phyloP scores from a whole-genome alignment of 2,329 filamentous ascomycete genomes.

The Fusarium sp. region DNA sequence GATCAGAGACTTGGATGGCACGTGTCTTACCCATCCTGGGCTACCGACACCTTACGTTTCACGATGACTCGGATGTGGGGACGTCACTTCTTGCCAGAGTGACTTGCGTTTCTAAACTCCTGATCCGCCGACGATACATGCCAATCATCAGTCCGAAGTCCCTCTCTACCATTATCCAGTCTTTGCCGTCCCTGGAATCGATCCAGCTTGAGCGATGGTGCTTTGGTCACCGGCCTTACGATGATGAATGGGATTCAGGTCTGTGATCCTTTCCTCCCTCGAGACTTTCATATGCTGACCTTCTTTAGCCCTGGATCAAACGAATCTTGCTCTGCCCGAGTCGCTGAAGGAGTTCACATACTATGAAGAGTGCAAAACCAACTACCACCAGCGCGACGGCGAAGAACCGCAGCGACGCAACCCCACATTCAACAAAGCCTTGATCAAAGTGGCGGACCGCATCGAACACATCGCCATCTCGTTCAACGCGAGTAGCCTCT shows the following conservation, averaged over 20 bases:
- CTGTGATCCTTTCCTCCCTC: not conserved
- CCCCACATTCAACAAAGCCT: not conserved
- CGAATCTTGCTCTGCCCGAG: not conserved
- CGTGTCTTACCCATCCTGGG: not conserved
- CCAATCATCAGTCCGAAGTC: not conserved
- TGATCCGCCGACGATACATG: constrained; percentile 22
- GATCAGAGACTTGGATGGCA: too few relatives aligned
- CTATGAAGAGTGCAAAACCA: not conserved
- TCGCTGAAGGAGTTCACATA: not conserved
- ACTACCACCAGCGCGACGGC: too few relatives aligned
- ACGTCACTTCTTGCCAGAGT: not conserved
- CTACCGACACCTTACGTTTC: fast-evolving
- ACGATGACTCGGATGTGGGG: too few relatives aligned
- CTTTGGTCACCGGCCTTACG: not conserved
- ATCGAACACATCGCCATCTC: constrained; percentile 24
- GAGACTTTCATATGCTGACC: fast-evolving
- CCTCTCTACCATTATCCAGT: not conserved
- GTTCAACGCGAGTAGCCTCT: constrained; percentile 2
- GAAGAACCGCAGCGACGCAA: not conserved
- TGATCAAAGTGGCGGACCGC: not conserved
- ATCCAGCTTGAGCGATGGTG: constrained; percentile 32
- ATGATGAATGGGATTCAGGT: not conserved
- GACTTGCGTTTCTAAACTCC: constrained; percentile 13
- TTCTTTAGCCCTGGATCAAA: fast-evolving
- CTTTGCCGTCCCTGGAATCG: constrained; percentile 9